These are phyloP conservation scores for Coniochaeta sp. DNA, from an alignment of 2,329 filamentous ascomycete genomes.

Conservation along the genomic window DNA sequence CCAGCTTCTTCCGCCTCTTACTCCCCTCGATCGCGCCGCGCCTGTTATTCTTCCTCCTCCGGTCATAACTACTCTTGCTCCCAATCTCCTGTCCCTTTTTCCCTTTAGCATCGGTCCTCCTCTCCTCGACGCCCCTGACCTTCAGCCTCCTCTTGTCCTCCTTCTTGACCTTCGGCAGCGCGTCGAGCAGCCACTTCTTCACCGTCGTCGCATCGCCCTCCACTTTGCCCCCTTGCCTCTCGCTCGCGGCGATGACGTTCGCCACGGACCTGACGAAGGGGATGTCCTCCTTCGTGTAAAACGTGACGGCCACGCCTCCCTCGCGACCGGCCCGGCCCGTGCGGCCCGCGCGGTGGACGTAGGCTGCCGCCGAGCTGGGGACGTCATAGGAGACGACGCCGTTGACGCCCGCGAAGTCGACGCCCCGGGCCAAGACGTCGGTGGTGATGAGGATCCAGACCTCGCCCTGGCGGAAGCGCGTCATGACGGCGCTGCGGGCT, in stretches of 20 bases:
- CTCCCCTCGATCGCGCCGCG: slow-evolving; percentile 56
- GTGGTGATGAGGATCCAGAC: slow-evolving; percentile 97
- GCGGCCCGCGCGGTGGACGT: slow-evolving; percentile 88
- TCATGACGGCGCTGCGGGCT: slow-evolving; percentile 74
- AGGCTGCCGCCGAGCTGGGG: slow-evolving; percentile 80
- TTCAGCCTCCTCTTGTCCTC: slow-evolving; percentile 77
- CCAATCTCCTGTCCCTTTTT: slow-evolving; percentile 58
- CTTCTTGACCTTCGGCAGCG: slow-evolving; percentile 77
- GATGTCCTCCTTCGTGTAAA: slow-evolving; percentile 94
- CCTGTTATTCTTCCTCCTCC: slow-evolving; percentile 60
- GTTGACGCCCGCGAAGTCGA: slow-evolving; percentile 93
- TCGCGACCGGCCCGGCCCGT: slow-evolving; percentile 83
- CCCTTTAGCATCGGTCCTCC: slow-evolving; percentile 32
- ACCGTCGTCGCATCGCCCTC: slow-evolving; percentile 52
- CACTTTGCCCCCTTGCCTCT: slow-evolving; percentile 56
- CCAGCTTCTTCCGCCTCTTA: slow-evolving; percentile 42
- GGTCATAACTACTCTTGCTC: slow-evolving; percentile 71
- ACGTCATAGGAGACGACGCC: slow-evolving; percentile 98
- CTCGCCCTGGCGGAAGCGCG: slow-evolving; percentile 82
- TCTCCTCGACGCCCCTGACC: slow-evolving; percentile 70
- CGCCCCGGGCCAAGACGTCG: slow-evolving; percentile 81
- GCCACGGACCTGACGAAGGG: slow-evolving; percentile 83
- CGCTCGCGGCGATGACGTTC: slow-evolving; percentile 81
- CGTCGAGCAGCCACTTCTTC: slow-evolving; percentile 81
- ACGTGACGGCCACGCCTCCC: slow-evolving; percentile 84